Percentiles rank a stretch among this genome's conserved stretches.
phyloP scores from a whole-genome alignment of 768 basidiomycete genomes.

The Suillus luteus region DNA sequence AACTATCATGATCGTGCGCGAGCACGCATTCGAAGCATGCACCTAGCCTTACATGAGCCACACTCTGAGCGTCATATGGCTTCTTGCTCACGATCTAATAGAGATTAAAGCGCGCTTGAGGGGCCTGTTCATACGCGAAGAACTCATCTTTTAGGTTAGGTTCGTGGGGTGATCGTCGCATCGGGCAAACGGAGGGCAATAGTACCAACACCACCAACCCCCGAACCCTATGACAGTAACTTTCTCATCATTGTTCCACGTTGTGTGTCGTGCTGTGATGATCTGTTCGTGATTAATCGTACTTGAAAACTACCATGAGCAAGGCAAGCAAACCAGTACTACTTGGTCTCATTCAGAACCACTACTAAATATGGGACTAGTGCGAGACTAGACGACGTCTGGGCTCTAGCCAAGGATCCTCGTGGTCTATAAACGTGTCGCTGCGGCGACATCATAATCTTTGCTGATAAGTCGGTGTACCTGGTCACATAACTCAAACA shows the following conservation, averaged over 20 bases:
- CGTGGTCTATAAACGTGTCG: slow-evolving; percentile 5
- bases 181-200: background rate
- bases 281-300: background rate
- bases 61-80: background rate
- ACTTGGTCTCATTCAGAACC: background rate
- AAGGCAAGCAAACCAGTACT: background rate
- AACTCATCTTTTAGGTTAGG: slow-evolving; percentile 12
- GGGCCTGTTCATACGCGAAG: slow-evolving; percentile 22
- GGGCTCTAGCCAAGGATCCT: background rate
- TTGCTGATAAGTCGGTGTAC: background rate
- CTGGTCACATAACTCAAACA: background rate
- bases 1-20: slow-evolving; percentile 16
- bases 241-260: background rate
- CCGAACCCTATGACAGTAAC: background rate
- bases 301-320: background rate
- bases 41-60: slow-evolving; percentile 32
- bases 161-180: background rate
- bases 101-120: slow-evolving; percentile 35
- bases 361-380: background rate
- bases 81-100: slow-evolving; percentile 16
- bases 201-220: background rate
- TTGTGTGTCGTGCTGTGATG: background rate
- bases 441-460: background rate
- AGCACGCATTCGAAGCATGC: slow-evolving; percentile 31
- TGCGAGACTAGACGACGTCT: background rate